Base-by-base conservation (phyloP, 2,329 filamentous ascomycete species). In the Zelopaecilomyces penicillatus region DNA sequence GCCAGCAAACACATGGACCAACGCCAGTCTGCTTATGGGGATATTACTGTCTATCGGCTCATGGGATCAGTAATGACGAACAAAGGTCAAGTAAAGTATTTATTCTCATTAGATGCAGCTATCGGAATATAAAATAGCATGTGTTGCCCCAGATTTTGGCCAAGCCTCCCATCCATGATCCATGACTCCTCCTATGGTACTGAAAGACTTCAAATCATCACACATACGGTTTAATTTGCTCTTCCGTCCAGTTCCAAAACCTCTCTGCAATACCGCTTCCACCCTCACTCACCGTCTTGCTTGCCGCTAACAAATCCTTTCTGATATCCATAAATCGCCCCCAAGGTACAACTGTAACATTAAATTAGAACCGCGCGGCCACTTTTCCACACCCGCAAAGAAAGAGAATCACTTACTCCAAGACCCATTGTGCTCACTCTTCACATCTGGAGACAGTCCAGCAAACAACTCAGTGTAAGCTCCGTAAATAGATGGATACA, bases 381-480 rank as follows among this genome's bases (percentile, higher is more conserved):
- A 19, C 19, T 19, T 19, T 19, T 19, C 19, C 19, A 19, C 19
- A 19, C 19, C 19, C 19, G 19, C 19, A 19, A 19, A 19, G 19
- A 19, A 19, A 19, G 19, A 19, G 19, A 19, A 19, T 3, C 9
- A 34, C 44, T 46, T 37, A 46, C 44, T 32, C 2, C 39, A 46
- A 39, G 10, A 26, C 11, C 44, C 44, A 6, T 40, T 39, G 8
- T 35, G 43, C 28, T 46, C 44, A 10, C 36, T 27, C 4, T 40
- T 46, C 5, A 46, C 29, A 8, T 43, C 12, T n/a, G 41, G 44
- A 11, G 44, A 46, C 28, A 46, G 43, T 11, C 35, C 44, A 28
- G 44, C 44, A 30, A 46, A 46, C 6, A 46, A 37, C 7, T 46
- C 40, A 27, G 44, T 46, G n/a, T 46, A 46, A 19, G 44, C 44